These are phyloP conservation scores for Cymbopogon flexuosus DNA, from an alignment of 202 grass and related monocot genomes.

Conservation along the genomic window DNA sequence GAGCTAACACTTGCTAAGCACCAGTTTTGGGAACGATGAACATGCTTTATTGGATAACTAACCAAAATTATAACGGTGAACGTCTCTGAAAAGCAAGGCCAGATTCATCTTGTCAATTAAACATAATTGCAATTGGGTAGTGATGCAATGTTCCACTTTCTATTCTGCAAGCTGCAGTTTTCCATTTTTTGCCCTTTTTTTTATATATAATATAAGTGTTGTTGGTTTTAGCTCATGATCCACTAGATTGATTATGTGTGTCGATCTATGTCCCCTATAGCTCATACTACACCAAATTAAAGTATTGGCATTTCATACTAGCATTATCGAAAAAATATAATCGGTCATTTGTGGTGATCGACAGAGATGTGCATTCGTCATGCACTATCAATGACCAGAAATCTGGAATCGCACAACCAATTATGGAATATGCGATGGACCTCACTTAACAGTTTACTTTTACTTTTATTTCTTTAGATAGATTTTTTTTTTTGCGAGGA, in stretches of 20 bases:
- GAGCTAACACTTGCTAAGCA: background rate
- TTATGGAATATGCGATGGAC: background rate
- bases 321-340: background rate
- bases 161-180: background rate
- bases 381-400: background rate
- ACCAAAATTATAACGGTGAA: background rate
- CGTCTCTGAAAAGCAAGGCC: constrained; percentile 15
- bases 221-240: constrained; percentile 19
- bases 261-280: background rate
- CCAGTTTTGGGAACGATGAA: constrained; percentile 19
- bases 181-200: background rate
- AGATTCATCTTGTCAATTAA: constrained; percentile 17
- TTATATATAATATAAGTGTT: background rate
- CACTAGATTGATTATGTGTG: background rate
- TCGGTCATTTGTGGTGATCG: background rate
- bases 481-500: too few relatives aligned
- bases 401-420: background rate
- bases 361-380: background rate
- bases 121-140: background rate
- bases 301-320: background rate
- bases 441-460: background rate
- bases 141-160: constrained; percentile 25
- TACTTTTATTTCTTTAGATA: background rate
- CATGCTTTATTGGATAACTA: constrained; percentile 30
- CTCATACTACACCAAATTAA: background rate